phyloP scores from a whole-genome alignment of 2,329 filamentous ascomycete genomes.

The Fusarium drepaniforme region DNA sequence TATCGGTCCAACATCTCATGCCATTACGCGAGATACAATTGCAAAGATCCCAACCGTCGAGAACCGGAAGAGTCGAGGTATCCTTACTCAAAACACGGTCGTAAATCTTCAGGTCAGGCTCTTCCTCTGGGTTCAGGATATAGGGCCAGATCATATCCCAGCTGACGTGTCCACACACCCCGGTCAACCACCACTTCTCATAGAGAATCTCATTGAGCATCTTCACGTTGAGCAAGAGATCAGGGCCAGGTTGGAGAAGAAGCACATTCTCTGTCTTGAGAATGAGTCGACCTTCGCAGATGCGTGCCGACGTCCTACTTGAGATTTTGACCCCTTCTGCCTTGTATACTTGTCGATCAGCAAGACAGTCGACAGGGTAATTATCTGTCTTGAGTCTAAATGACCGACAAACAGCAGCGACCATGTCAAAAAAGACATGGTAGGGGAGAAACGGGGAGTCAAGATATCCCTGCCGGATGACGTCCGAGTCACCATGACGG shows the following conservation, averaged over 20 bases:
- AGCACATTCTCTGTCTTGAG: not conserved
- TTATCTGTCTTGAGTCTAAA: not conserved
- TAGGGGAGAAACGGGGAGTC: not conserved
- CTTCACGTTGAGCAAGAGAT: not conserved
- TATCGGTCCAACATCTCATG: not conserved
- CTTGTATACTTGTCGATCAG: not conserved
- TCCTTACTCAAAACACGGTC: not conserved
- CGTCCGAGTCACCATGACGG: not conserved
- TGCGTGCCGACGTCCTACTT: not conserved
- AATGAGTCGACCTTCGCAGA: not conserved
- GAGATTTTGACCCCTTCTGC: not conserved
- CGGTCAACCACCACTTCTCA: not conserved
- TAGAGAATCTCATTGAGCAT: not conserved
- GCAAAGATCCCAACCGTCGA: not conserved
- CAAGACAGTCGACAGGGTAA: not conserved
- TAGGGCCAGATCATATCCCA: not conserved
- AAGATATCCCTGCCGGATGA: not conserved
- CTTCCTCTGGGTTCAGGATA: not conserved
- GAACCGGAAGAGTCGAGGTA: not conserved
- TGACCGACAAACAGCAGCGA: not conserved
- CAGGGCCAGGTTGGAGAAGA: not conserved
- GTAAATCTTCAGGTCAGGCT: not conserved
- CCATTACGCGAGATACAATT: not conserved
- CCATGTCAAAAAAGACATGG: not conserved
- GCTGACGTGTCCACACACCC: not conserved